Evolutionary conservation across 2,329 filamentous ascomycete species (phyloP).

Genomic region (Coniella vitis): DNA sequence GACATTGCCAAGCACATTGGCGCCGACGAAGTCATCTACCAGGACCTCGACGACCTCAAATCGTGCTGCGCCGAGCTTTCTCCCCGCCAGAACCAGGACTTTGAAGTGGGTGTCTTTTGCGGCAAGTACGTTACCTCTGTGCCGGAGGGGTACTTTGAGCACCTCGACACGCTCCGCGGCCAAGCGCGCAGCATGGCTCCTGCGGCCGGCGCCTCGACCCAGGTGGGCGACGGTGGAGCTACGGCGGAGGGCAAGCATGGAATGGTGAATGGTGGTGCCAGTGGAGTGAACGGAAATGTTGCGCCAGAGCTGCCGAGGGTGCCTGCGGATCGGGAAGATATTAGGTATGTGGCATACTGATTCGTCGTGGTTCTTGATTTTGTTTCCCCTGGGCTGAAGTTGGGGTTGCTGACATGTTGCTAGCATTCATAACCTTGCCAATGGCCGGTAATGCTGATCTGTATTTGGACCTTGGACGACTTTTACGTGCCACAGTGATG

Average conservation of each 20-base stretch:
- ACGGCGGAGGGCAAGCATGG: background rate
- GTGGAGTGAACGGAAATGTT: background rate
- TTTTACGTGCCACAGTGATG: too few relatives aligned
- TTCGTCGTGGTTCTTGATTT: background rate
- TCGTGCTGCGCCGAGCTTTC: slow-evolving; percentile 69
- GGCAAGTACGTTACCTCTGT: slow-evolving; percentile 81
- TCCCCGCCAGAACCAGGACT: slow-evolving; percentile 49
- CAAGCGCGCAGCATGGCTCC: slow-evolving; percentile 51
- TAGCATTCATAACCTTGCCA: slow-evolving; percentile 1
- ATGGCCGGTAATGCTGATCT: background rate
- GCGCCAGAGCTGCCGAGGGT: background rate
- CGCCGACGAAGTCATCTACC: slow-evolving; percentile 49
- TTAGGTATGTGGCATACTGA: background rate
- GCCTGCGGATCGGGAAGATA: slow-evolving; percentile 4
- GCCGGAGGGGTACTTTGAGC: slow-evolving; percentile 73
- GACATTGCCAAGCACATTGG: slow-evolving; percentile 38
- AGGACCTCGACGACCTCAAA: slow-evolving; percentile 66
- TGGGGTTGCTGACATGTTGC: background rate
- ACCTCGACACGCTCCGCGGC: slow-evolving; percentile 64
- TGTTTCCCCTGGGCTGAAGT: too few relatives aligned
- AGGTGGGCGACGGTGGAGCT: background rate
- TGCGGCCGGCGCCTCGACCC: background rate
- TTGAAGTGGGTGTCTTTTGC: slow-evolving; percentile 89
- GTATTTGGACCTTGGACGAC: background rate
- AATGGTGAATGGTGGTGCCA: background rate